A percentile compares a stretch with the other conserved stretches of the same genome.
phyloP scores from a whole-genome alignment of 768 basidiomycete species.

The Omphalotus guepiniiformis region DNA sequence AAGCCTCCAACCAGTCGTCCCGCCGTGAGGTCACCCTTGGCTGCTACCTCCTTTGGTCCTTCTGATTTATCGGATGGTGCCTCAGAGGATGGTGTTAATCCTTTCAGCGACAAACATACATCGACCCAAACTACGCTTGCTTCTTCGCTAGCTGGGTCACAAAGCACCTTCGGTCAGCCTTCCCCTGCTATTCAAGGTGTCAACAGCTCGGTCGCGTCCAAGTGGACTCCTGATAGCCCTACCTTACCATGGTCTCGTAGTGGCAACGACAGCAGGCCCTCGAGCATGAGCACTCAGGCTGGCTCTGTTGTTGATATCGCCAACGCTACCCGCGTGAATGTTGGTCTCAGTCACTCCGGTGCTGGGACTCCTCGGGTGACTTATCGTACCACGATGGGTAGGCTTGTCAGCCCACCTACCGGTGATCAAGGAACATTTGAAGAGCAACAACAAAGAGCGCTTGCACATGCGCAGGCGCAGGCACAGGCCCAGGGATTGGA shows the following conservation, averaged over 20 bases:
- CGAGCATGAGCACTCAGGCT: slow-evolving; percentile 62
- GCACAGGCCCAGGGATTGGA: slow-evolving; percentile 49
- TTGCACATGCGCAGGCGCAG: slow-evolving; percentile 58
- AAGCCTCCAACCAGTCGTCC: slow-evolving; percentile 42
- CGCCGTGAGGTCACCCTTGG: slow-evolving; percentile 59
- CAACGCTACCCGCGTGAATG: slow-evolving; percentile 65
- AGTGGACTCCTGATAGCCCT: slow-evolving; percentile 36
- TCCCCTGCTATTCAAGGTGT: slow-evolving; percentile 19
- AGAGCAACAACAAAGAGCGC: slow-evolving; percentile 64
- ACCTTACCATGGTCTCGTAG: slow-evolving; percentile 37
- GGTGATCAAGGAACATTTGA: slow-evolving; percentile 38
- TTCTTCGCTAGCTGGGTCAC: slow-evolving; percentile 32
- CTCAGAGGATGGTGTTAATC: slow-evolving; percentile 55
- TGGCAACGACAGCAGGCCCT: slow-evolving; percentile 44
- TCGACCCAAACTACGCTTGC: slow-evolving; percentile 34
- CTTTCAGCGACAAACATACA: slow-evolving; percentile 61
- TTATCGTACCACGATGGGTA: slow-evolving; percentile 60
- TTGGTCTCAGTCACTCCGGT: slow-evolving; percentile 39
- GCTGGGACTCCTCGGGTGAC: slow-evolving; percentile 38
- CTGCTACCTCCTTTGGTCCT: slow-evolving; percentile 68
- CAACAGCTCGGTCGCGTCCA: slow-evolving; percentile 25
- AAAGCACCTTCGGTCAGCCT: slow-evolving; percentile 33
- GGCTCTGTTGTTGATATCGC: slow-evolving; percentile 56
- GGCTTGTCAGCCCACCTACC: slow-evolving; percentile 46
- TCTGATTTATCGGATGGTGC: slow-evolving; percentile 53